phyloP scores from a whole-genome alignment of 768 basidiomycete genomes.

The Boletus barrowsii region DNA sequence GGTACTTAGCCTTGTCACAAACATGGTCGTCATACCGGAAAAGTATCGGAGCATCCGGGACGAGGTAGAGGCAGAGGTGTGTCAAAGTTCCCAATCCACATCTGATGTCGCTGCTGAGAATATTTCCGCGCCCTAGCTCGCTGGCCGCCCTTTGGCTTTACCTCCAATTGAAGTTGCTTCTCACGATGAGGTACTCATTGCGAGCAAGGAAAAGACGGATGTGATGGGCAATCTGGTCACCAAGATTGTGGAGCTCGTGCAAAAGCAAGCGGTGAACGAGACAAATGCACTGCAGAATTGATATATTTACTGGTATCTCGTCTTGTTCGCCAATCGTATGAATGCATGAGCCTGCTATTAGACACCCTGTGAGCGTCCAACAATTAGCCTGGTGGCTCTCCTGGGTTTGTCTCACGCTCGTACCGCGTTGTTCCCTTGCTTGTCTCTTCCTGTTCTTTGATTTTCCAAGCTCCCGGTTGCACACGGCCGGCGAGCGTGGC shows the following conservation, averaged over 20 bases:
- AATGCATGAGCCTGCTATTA: too few relatives aligned
- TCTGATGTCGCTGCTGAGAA: constrained; percentile 1
- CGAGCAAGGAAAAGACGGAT: constrained; percentile 65
- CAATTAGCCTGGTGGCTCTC: too few relatives aligned
- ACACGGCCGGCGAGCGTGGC: constrained; percentile 22
- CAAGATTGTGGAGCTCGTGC: constrained; percentile 49
- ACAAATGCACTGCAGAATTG: not conserved
- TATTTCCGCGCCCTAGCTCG: constrained; percentile 42
- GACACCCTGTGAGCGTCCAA: too few relatives aligned
- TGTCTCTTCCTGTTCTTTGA: not conserved
- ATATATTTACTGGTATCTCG: too few relatives aligned
- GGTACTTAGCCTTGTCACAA: constrained; percentile 84
- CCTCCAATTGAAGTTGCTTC: constrained; percentile 52
- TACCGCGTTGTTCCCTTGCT: constrained; percentile 17
- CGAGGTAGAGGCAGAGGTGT: constrained; percentile 75
- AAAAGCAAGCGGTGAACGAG: constrained; percentile 14
- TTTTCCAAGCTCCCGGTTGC: constrained; percentile 13
- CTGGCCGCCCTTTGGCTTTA: constrained; percentile 48
- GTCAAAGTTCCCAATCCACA: constrained; percentile 13
- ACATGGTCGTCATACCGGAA: constrained; percentile 73
- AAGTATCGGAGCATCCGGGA: constrained; percentile 65
- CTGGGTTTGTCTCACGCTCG: constrained; percentile 21
- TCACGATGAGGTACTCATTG: constrained; percentile 74
- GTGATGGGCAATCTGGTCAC: constrained; percentile 71
- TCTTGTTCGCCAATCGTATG: too few relatives aligned